Conservation (phyloP, 2,329 filamentous ascomycete genomes). For the Alternaria sp. region DNA sequence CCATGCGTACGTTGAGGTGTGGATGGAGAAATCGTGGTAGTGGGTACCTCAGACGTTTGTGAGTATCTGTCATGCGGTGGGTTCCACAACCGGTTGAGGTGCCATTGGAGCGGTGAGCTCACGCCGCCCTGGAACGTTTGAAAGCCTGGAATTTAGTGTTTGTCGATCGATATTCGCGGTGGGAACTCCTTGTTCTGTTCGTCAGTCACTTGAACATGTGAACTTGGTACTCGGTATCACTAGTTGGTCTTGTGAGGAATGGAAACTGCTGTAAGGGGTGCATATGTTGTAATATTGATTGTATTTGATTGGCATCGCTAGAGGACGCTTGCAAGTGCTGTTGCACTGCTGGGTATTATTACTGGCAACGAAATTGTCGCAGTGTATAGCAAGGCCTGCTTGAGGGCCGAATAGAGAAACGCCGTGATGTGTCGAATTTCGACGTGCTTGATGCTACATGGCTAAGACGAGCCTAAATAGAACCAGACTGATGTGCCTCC, state of each 20-base stretch:
- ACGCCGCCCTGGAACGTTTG: constrained; percentile 1
- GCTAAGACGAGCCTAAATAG: constrained; percentile 8
- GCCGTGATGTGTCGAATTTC: constrained; percentile 16
- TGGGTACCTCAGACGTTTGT: constrained; percentile 8
- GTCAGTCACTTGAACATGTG: neutral
- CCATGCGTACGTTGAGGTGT: constrained; percentile 11
- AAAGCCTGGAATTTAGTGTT: constrained; percentile 9
- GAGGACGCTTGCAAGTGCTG: constrained; percentile 10
- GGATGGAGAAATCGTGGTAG: constrained; percentile 6
- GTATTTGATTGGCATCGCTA: constrained; percentile 9
- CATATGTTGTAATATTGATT: neutral
- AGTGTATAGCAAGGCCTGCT: constrained; percentile 7
- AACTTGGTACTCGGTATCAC: neutral
- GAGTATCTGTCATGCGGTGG: constrained; percentile 15
- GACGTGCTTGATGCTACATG: constrained; percentile 7
- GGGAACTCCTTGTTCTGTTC: neutral
- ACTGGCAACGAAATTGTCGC: constrained; percentile 13
- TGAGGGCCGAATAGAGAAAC: neutral
- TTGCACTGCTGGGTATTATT: constrained; percentile 25
- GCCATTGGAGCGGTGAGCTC: constrained; percentile 14
- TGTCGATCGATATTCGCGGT: constrained; percentile 6
- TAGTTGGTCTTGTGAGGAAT: constrained; percentile 4
- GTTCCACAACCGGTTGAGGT: constrained; percentile 2
- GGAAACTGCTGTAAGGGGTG: neutral
- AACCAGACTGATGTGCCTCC: constrained; percentile 5